Percentiles rank a stretch among this genome's conserved stretches.
phyloP scores from a whole-genome alignment of 352 stramenopile genomes.

The Stephanocyclus meneghinianus region DNA sequence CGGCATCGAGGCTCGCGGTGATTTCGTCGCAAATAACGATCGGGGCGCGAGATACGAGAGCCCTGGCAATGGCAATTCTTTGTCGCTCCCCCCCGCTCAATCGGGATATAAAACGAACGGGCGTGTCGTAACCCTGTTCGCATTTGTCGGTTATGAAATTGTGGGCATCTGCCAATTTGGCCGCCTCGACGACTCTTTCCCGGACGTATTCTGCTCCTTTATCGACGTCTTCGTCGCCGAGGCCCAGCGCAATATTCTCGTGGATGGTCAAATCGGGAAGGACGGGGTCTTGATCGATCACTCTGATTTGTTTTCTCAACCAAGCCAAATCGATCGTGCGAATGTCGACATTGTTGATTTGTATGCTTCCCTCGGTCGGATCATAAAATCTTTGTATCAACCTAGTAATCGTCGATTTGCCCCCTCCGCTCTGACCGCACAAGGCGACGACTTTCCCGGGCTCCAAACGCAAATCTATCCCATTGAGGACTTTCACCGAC shows the following conservation, averaged over 20 bases:
- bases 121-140: constrained; percentile 80
- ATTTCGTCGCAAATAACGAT: constrained; percentile 79
- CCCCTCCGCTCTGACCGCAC: constrained; percentile 12
- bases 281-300: constrained; percentile 89
- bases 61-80: constrained; percentile 89
- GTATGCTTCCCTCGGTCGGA: constrained; percentile 71
- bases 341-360: constrained; percentile 86
- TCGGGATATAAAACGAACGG: constrained; percentile 85
- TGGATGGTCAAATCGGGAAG: constrained; percentile 78
- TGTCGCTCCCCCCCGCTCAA: constrained; percentile 91
- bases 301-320: constrained; percentile 83
- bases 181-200: constrained; percentile 80
- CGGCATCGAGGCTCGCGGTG: constrained; percentile 83
- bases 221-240: constrained; percentile 31
- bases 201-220: constrained; percentile 5
- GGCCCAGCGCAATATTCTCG: constrained; percentile 77
- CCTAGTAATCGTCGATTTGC: constrained; percentile 59
- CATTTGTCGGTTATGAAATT: constrained; percentile 87
- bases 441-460: constrained; percentile 27
- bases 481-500: constrained; percentile 19
- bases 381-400: constrained; percentile 86
- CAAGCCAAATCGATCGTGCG: constrained; percentile 80
- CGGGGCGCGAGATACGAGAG: constrained; percentile 82
- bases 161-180: constrained; percentile 75
- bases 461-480: constrained; percentile 21